Conservation (phyloP, 2,329 filamentous ascomycete species). For the Epichloe baconii region DNA sequence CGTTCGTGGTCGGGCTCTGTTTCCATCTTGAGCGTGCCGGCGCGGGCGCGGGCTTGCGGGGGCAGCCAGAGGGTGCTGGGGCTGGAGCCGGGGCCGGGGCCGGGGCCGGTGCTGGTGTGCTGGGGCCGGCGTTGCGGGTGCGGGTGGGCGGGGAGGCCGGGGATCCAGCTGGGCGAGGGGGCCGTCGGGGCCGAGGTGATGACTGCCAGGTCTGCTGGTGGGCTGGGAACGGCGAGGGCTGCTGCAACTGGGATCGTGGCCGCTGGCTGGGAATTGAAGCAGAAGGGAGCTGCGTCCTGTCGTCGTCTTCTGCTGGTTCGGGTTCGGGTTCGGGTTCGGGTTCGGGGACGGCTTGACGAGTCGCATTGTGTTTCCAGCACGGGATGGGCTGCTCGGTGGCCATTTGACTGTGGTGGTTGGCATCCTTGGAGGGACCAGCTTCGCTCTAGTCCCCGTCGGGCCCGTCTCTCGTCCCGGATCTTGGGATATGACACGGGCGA, state of each 20-base stretch:
- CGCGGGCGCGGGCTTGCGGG: slow-evolving; percentile 4
- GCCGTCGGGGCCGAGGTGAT: background rate
- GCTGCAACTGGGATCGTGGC: background rate
- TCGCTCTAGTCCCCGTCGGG: slow-evolving; percentile 5
- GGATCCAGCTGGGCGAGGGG: slow-evolving; percentile 1
- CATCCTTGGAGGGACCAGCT: slow-evolving; percentile 19
- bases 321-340: slow-evolving; percentile 13
- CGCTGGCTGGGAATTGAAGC: background rate
- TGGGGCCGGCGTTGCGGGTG: slow-evolving; percentile 6
- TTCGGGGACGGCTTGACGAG: slow-evolving; percentile 23
- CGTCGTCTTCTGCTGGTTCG: slow-evolving; percentile 10
- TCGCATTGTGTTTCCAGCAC: slow-evolving; percentile 18
- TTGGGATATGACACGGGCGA: slow-evolving; percentile 20
- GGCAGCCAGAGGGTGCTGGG: slow-evolving; percentile 6
- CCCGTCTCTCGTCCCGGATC: slow-evolving; percentile 13
- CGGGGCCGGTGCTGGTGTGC: background rate
- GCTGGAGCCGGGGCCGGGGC: background rate
- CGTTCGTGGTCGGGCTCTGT: slow-evolving; percentile 3
- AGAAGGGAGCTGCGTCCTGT: slow-evolving; percentile 8
- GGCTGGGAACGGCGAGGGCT: background rate
- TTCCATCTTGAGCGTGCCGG: background rate
- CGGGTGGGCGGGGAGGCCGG: slow-evolving; percentile 5
- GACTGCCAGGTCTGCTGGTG: background rate
- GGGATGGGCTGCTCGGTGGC: background rate
- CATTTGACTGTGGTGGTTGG: slow-evolving; percentile 10